Base-by-base conservation (phyloP, 805 yeast species). In the Kurtzmaniella cleridarum region DNA sequence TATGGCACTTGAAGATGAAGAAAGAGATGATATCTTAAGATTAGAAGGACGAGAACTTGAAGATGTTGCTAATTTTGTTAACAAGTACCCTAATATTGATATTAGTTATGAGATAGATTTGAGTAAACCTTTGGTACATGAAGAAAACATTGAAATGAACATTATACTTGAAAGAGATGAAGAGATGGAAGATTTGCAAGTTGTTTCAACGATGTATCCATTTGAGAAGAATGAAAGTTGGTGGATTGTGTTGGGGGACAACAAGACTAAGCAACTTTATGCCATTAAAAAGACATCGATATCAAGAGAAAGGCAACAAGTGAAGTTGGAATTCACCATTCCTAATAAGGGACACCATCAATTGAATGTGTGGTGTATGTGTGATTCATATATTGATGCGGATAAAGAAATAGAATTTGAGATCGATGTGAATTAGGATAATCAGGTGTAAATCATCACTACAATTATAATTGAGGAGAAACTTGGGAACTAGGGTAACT, bases 381-480 rank as follows among this genome's bases (percentile, higher is more conserved):
- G 96, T 62, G 97, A 90, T 52, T 81, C 95, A 0, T 91, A 90
- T 51, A 53, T 87, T n/a, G 98, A 90, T 54, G 95, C 89, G 2
- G 98, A 91, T 55, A 86, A 85, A 57, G 96, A 91, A 61, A 73
- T 81, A 17, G 57, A 67, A 9, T 65, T 84, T 35, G 75, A 71
- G 18, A 53, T 81, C 3, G 66, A 71, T 3, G 79, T 71, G 15
- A 50, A 54, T 23, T 57, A 56, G 36, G 5, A 20, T 20, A 20
- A 20, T n/a, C n/a, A n/a, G n/a, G 64, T 60, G 24, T 20, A 20
- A 20, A 20, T 5, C 8, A 20, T 20, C 7, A 20, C 7, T 20
- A 20, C 24, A 20, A 20, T 20, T 12, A 53, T 50, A 13, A 55
- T 46, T n/a, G 54, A 43, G 2, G 46, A 41, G 13, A 20, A 20